Conservation (phyloP, 495 filamentous ascomycete species). For the Xylaria curta region DNA sequence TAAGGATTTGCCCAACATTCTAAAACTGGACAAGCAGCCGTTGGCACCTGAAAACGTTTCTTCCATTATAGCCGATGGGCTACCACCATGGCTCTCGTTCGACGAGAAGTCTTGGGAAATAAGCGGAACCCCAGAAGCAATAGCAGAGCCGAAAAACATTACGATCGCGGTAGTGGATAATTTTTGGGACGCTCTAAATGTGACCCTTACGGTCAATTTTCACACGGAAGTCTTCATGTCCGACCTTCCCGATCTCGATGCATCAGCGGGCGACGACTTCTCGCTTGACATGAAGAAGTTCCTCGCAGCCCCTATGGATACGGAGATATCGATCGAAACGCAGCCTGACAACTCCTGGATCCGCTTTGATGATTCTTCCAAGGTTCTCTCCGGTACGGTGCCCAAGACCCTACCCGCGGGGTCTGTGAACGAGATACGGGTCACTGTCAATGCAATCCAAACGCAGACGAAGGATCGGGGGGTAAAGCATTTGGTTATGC, state of each 20-base stretch:
- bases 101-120: conserved; percentile 67
- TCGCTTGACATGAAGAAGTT: conserved; percentile 65
- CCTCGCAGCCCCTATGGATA: conserved; percentile 57
- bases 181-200: conserved; percentile 67
- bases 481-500: conserved; percentile 57
- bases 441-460: conserved; percentile 60
- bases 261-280: conserved; percentile 69
- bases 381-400: conserved; percentile 67
- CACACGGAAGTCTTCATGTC: conserved; percentile 47
- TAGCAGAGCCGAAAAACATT: conserved; percentile 65
- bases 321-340: conserved; percentile 61
- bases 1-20: conserved; percentile 54
- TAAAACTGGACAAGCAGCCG: conserved; percentile 68
- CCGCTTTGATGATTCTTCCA: conserved; percentile 62
- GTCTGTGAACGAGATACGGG: conserved; percentile 43
- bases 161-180: conserved; percentile 69
- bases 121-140: conserved; percentile 65
- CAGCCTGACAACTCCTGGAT: conserved; percentile 68
- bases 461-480: conserved; percentile 50
- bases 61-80: conserved; percentile 53
- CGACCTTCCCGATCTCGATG: conserved; percentile 52
- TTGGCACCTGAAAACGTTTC: conserved; percentile 44
- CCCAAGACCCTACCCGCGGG: conserved; percentile 48
- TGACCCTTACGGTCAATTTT: conserved; percentile 68
- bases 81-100: conserved; percentile 74